A percentile compares a stretch with the other conserved stretches of the same genome.
Conservation (phyloP, 768 basidiomycete genomes). For the Hericium erinaceus region DNA sequence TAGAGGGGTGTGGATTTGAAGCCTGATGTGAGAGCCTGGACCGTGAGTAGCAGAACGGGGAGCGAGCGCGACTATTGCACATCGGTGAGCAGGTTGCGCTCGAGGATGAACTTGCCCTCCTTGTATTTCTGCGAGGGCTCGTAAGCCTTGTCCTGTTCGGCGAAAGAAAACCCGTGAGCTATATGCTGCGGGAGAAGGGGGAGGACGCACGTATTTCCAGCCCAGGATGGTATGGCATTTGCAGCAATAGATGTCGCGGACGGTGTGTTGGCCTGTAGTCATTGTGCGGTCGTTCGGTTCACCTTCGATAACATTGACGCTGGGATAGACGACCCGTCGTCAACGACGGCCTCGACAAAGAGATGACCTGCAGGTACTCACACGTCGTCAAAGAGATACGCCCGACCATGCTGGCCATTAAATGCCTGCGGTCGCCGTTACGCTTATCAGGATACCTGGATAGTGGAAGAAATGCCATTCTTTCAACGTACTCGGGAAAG, state of each 20-base stretch:
- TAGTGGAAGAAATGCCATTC: background rate
- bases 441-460: too few species aligned
- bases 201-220: slow-evolving; percentile 89
- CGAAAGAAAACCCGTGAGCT: slow-evolving; percentile 2
- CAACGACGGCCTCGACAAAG: slow-evolving; percentile 3
- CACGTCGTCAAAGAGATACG: slow-evolving; percentile 92
- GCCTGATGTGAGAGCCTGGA: slow-evolving; percentile 8
- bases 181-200: background rate
- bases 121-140: slow-evolving; percentile 93
- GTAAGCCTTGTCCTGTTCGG: slow-evolving; percentile 76
- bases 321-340: slow-evolving; percentile 22
- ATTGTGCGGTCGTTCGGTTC: slow-evolving; percentile 87
- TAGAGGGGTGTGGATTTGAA: slow-evolving; percentile 1
- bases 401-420: slow-evolving; percentile 93
- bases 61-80: slow-evolving; percentile 47
- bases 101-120: slow-evolving; percentile 96
- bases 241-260: slow-evolving; percentile 89
- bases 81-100: slow-evolving; percentile 82
- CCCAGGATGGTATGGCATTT: slow-evolving; percentile 84
- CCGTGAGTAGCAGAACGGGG: slow-evolving; percentile 1
- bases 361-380: slow-evolving; percentile 32
- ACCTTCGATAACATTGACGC: slow-evolving; percentile 88
- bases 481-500: slow-evolving; percentile 63
- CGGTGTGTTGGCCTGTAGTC: slow-evolving; percentile 95
- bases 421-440: slow-evolving; percentile 58